phyloP scores from a whole-genome alignment of 345 rosid genomes.

The Clausena lansium region DNA sequence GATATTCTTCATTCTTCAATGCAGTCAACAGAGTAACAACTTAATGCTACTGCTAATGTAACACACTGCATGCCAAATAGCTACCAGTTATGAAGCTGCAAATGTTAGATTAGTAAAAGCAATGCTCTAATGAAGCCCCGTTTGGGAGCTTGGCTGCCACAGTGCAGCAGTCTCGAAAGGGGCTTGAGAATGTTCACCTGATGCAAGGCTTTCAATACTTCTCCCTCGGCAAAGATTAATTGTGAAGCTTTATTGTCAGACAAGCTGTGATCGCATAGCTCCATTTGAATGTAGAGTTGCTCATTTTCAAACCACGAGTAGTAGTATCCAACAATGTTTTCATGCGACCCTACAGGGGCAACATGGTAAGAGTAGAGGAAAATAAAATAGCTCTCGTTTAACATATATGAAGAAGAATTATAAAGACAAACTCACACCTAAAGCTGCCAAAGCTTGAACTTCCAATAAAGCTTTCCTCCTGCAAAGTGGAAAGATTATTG shows the following conservation, averaged over 20 bases:
- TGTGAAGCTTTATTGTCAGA: slow-evolving; percentile 43
- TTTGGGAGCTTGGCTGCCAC: too few species aligned
- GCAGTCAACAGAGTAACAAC: neutral
- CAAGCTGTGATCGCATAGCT: slow-evolving; percentile 86
- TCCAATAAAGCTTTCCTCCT: slow-evolving; percentile 98
- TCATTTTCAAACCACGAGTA: slow-evolving; percentile 95
- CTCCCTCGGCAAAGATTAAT: slow-evolving; percentile 52
- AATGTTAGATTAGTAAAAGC: neutral
- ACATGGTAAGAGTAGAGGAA: neutral
- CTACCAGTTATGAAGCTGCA: neutral
- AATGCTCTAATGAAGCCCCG: neutral
- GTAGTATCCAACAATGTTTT: slow-evolving; percentile 80
- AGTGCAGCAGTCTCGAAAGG: too few species aligned
- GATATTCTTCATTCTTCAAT: neutral
- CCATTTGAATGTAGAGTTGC: slow-evolving; percentile 94
- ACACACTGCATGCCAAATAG: neutral
- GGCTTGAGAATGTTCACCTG: slow-evolving; percentile 49
- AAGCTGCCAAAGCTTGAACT: slow-evolving; percentile 96
- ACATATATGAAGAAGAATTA: neutral
- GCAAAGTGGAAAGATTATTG: slow-evolving; percentile 21
- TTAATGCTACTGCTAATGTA: neutral
- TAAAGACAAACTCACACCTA: slow-evolving; percentile 44
- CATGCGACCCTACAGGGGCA: slow-evolving; percentile 63
- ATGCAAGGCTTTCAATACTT: slow-evolving; percentile 56
- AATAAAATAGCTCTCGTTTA: slow-evolving; percentile 1